phyloP scores from a whole-genome alignment of 2,329 filamentous ascomycete species.

The Cladosporium phlei region DNA sequence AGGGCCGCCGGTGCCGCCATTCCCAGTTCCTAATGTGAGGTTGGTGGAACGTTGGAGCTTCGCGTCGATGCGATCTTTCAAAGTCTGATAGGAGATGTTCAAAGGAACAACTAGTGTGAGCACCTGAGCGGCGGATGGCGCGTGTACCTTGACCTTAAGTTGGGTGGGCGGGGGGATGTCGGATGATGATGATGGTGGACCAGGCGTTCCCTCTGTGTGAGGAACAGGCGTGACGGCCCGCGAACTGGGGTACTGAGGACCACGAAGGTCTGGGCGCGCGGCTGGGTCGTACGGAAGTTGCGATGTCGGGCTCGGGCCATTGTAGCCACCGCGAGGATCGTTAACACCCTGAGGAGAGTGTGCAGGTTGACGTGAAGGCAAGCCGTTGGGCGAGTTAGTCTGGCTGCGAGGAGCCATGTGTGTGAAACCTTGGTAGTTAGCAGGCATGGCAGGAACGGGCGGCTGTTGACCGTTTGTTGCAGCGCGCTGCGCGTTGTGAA shows the following conservation, averaged over 20 bases:
- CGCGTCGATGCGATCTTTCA: conserved; percentile 92
- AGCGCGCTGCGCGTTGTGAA: conserved; percentile 64
- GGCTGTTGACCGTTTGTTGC: conserved; percentile 51
- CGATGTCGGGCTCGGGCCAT: conserved; percentile 4
- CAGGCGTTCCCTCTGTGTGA: conserved; percentile 27
- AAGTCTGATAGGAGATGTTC: conserved; percentile 88
- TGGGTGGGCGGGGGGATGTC: conserved; percentile 54
- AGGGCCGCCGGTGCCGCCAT: conserved; percentile 16
- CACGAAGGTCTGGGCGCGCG: conserved; percentile 12
- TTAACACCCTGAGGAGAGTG: conserved; percentile 47
- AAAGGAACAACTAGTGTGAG: conserved; percentile 94
- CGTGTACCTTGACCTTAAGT: conserved; percentile 92
- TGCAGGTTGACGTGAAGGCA: conserved; percentile 37
- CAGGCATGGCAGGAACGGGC: conserved; percentile 30
- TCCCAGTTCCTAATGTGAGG: conserved; percentile 58
- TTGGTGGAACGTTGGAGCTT: conserved; percentile 84
- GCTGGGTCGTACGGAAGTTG: conserved; percentile 3
- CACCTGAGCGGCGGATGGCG: conserved; percentile 70
- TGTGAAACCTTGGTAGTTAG: conserved; percentile 24
- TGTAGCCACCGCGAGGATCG: conserved; percentile 32
- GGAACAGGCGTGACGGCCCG: conserved; percentile 38
- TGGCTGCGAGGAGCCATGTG: conserved; percentile 63
- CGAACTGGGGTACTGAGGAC: conserved; percentile 23
- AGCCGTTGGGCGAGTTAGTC: conserved; percentile 62
- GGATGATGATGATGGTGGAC: conserved; percentile 22